These are phyloP conservation scores for Daphne laureola DNA, from an alignment of 441 rosid species.

Conservation along the genomic window DNA sequence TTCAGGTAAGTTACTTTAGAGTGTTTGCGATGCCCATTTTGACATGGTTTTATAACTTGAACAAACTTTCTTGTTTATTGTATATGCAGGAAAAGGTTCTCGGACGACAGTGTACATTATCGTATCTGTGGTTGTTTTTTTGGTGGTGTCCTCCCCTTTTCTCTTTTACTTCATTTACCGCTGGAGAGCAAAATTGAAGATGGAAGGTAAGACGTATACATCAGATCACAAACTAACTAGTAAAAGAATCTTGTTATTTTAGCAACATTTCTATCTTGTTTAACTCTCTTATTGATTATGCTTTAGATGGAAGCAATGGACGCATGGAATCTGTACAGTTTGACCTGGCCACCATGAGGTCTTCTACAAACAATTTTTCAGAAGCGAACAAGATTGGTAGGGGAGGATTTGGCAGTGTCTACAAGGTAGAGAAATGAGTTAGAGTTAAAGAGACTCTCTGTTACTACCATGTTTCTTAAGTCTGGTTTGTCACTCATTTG, in stretches of 20 bases:
- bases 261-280: no score
- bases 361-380: constrained; percentile 35
- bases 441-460: no score
- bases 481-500: no score
- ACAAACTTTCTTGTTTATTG: background rate
- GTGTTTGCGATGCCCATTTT: background rate
- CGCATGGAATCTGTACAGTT: constrained; percentile 31
- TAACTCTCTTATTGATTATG: no score
- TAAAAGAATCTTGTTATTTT: no score
- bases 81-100: constrained; percentile 1
- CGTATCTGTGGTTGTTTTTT: constrained; percentile 4
- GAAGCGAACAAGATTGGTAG: constrained; percentile 37
- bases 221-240: no score
- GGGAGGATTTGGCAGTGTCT: constrained; percentile 59
- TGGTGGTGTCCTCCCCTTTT: background rate
- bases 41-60: background rate
- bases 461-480: no score
- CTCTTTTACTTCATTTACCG: background rate
- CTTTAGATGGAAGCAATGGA: no score
- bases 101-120: constrained; percentile 1
- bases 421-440: constrained; percentile 21
- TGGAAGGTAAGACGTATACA: no score
- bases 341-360: constrained; percentile 23
- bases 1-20: no score
- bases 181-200: constrained; percentile 1